phyloP scores from a whole-genome alignment of 768 basidiomycete species.

The Asterophora parasitica region DNA sequence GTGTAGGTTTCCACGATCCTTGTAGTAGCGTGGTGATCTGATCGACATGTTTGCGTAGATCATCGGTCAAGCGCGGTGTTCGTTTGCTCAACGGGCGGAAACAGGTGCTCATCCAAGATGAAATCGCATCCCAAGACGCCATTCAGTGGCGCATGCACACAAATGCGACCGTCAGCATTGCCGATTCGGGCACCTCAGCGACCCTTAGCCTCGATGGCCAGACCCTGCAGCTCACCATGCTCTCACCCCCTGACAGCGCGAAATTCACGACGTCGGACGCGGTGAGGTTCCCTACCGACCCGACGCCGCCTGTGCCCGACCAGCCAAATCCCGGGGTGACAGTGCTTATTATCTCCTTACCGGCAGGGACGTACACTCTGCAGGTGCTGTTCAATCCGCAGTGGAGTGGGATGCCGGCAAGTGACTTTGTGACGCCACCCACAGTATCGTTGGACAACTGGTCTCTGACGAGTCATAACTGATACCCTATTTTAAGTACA shows the following conservation, averaged over 20 bases:
- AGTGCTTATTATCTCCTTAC: slow-evolving; percentile 69
- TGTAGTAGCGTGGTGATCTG: slow-evolving; percentile 16
- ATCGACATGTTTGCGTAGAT: slow-evolving; percentile 29
- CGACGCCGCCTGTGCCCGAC: slow-evolving; percentile 58
- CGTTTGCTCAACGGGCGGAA: slow-evolving; percentile 76
- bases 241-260: slow-evolving; percentile 66
- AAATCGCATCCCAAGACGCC: slow-evolving; percentile 55
- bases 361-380: slow-evolving; percentile 69
- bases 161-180: slow-evolving; percentile 69
- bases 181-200: slow-evolving; percentile 54
- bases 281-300: slow-evolving; percentile 52
- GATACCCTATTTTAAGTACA: slow-evolving; percentile 19
- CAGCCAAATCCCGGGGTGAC: slow-evolving; percentile 75
- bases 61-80: slow-evolving; percentile 79
- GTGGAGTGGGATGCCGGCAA: slow-evolving; percentile 63
- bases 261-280: slow-evolving; percentile 54
- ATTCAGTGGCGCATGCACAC: slow-evolving; percentile 95
- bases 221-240: slow-evolving; percentile 59
- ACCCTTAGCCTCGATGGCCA: slow-evolving; percentile 69
- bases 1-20: slow-evolving; percentile 43
- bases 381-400: slow-evolving; percentile 94
- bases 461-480: slow-evolving; percentile 77
- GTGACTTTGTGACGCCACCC: slow-evolving; percentile 62
- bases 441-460: slow-evolving; percentile 70
- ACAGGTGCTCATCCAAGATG: slow-evolving; percentile 93